Percentiles rank a stretch among this genome's conserved stretches.
phyloP scores from a whole-genome alignment of 2,329 filamentous ascomycete species.

The Tolypocladium capitatum region DNA sequence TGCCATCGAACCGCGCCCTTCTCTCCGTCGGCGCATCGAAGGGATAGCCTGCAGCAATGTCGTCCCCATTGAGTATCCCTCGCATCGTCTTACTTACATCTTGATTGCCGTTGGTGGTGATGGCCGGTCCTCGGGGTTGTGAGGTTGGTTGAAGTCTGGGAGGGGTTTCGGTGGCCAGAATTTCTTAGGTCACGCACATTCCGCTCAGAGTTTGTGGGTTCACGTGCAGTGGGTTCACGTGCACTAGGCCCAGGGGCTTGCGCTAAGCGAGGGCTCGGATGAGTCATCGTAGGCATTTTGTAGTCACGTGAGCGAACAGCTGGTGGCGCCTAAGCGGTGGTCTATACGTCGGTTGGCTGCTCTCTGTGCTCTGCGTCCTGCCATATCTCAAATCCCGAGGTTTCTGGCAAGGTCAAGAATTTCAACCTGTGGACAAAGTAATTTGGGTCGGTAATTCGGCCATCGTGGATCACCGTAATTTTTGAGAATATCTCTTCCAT shows the following conservation, averaged over 20 bases:
- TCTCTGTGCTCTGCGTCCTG: no score
- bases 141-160: slow-evolving; percentile 21
- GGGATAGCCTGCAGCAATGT: neutral
- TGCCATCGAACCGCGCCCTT: neutral
- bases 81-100: slow-evolving; percentile 25
- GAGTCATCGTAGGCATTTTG: slow-evolving; percentile 9
- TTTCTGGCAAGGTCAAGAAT: slow-evolving; percentile 3
- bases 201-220: slow-evolving; percentile 28
- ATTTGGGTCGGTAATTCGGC: no score
- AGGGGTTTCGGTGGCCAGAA: slow-evolving; percentile 26
- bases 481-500: neutral
- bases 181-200: slow-evolving; percentile 25
- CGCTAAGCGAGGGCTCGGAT: slow-evolving; percentile 28
- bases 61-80: neutral
- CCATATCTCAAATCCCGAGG: neutral
- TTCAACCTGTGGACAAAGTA: neutral
- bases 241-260: slow-evolving; percentile 17
- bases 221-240: slow-evolving; percentile 25
- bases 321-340: neutral
- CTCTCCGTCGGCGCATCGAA: neutral
- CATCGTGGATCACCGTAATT: neutral
- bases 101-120: slow-evolving; percentile 28
- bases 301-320: neutral
- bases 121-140: slow-evolving; percentile 27
- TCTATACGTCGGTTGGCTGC: no score